Base-by-base conservation (phyloP, 768 basidiomycete genomes). In the Austroboletus festivus region DNA sequence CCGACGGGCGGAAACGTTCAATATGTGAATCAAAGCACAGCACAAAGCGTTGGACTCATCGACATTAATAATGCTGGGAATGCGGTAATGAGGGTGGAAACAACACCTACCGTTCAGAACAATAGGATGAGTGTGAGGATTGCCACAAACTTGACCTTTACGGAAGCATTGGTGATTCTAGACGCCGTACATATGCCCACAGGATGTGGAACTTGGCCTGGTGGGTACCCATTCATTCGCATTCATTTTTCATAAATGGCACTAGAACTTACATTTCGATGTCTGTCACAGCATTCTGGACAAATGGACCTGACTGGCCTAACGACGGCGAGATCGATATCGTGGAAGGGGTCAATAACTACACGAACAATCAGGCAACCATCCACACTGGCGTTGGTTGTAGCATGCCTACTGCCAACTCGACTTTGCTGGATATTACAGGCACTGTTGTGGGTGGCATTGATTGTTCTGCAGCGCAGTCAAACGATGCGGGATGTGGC, bases 111-210 rank as follows among this genome's bases (percentile, higher is more conserved):
- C 16, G 85, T 93, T 26, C 59, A 76, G n/a, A 78, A 64, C 34
- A 85, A 77, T 46, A 80, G 93, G 51, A 76, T 81, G 65, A 85
- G 86, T 54, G 77, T 95, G 33, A 83, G 93, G 53, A 86, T 97
- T 55, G 82, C 81, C 41, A 82, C 85, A 0, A 62, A 81, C 23
- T 64, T 71, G 44, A 67, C 71, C 3, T 86, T 80, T 59, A 86
- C 78, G 28, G 80, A 81, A 8, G 84, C 78, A 31, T 73, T 96
- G 30, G 74, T 93, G 52, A 73, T 93, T 39, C 76, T 93, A 75
- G 91, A 94, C 67, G 79, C 89, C 21, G 75, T 82, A 21, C 92
- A 95, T 64, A 91, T 93, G 85, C 92, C 92, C 8, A 83, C 83
- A 0, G 93, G 92, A 13, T 94, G 92, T 67, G 92, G 84, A 31